These are phyloP conservation scores for Myochromella boudieri DNA, from an alignment of 768 basidiomycete genomes.

Conservation along the genomic window DNA sequence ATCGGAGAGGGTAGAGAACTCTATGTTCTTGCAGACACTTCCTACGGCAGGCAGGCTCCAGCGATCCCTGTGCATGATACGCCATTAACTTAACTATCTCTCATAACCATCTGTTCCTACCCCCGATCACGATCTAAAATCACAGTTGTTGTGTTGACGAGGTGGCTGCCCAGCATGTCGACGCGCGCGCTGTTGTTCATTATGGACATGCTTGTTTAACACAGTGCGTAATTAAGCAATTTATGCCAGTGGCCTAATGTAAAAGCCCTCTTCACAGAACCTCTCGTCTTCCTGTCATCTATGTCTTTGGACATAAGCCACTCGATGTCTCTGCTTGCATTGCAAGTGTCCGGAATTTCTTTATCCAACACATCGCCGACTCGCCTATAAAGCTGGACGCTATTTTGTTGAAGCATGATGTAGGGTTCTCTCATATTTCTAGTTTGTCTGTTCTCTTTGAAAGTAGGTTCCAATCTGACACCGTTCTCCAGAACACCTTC, in stretches of 20 bases:
- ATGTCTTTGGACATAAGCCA: constrained; percentile 79
- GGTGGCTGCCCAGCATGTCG: constrained; percentile 90
- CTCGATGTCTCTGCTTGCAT: constrained; percentile 59
- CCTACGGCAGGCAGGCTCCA: constrained; percentile 82
- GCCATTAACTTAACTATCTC: constrained; percentile 11
- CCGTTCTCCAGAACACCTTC: constrained; percentile 31
- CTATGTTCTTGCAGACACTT: constrained; percentile 79
- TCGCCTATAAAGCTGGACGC: constrained; percentile 21
- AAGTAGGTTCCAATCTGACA: constrained; percentile 1
- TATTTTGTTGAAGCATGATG: constrained; percentile 71
- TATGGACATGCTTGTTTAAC: constrained; percentile 97
- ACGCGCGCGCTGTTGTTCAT: constrained; percentile 89
- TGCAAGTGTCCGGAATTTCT: constrained; percentile 34
- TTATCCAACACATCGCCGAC: constrained; percentile 18
- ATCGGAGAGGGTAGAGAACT: constrained; percentile 20
- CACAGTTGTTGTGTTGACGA: constrained; percentile 94
- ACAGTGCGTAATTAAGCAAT: constrained; percentile 52
- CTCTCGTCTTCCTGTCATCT: constrained; percentile 84
- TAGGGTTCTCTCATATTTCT: constrained; percentile 68
- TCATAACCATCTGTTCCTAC: not conserved
- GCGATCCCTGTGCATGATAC: constrained; percentile 11
- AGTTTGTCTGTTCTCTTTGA: constrained; percentile 37
- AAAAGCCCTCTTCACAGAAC: constrained; percentile 47
- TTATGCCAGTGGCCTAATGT: not conserved
- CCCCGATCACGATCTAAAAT: not conserved